Conservation (phyloP, 805 yeast species). For the Hanseniaspora thailandica region DNA sequence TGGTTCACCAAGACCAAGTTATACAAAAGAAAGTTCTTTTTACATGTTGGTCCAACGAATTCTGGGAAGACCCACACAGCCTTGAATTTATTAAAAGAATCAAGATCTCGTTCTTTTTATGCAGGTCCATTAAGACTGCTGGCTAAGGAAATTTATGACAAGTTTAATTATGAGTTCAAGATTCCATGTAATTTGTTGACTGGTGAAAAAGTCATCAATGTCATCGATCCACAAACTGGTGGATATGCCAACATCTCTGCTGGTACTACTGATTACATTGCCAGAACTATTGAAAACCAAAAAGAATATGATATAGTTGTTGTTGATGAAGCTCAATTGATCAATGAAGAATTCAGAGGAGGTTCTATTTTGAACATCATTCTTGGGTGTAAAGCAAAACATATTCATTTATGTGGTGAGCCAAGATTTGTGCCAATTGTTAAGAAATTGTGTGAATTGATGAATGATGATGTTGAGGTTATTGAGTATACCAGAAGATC, state of each 20-base stretch:
- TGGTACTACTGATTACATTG: constrained; percentile 81
- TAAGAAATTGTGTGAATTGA: constrained; percentile 42
- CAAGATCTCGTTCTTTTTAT: constrained; percentile 61
- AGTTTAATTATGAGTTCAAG: constrained; percentile 49
- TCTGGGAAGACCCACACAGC: constrained; percentile 90
- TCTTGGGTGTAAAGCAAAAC: constrained; percentile 74
- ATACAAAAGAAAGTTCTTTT: constrained; percentile 62
- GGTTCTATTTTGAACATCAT: constrained; percentile 91
- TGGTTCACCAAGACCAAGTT: constrained; percentile 83
- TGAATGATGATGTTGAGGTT: constrained; percentile 74
- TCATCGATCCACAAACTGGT: constrained; percentile 51
- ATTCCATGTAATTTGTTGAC: constrained; percentile 73
- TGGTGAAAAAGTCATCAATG: constrained; percentile 85
- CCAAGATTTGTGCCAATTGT: constrained; percentile 66
- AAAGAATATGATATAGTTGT: constrained; percentile 73
- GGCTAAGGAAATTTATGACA: constrained; percentile 83
- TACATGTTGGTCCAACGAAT: constrained; percentile 97
- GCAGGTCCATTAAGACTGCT: constrained; percentile 89
- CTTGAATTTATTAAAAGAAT: constrained; percentile 48
- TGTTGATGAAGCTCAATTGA: constrained; percentile 94
- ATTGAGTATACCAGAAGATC: constrained; percentile 67
- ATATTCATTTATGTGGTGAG: constrained; percentile 90
- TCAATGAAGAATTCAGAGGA: constrained; percentile 67
- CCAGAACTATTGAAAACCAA: constrained; percentile 38
- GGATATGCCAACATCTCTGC: constrained; percentile 63